Evolutionary conservation across 805 yeast species (phyloP).

Genomic region (Candida montana): DNA sequence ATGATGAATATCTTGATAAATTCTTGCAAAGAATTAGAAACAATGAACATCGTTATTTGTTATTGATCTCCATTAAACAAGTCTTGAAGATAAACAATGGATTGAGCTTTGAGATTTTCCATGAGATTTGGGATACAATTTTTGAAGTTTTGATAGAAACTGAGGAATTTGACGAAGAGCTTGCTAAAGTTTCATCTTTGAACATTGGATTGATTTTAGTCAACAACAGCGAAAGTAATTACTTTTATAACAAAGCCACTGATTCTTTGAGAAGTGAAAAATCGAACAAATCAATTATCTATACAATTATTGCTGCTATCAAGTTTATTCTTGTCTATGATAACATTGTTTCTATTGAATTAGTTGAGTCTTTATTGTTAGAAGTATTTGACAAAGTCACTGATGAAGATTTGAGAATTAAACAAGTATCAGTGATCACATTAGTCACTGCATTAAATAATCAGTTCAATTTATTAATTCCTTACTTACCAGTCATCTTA

Average conservation of each 20-base stretch:
- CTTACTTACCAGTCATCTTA: conserved; percentile 40
- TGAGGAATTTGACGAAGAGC: conserved; percentile 20
- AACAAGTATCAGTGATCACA: conserved; percentile 55
- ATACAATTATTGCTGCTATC: conserved; percentile 31
- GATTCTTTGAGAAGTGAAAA: conserved; percentile 14
- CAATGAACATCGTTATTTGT: conserved; percentile 21
- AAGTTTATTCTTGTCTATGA: conserved; percentile 32
- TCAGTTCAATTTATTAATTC: conserved; percentile 42
- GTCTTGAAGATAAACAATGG: conserved; percentile 21
- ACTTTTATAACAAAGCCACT: conserved; percentile 24
- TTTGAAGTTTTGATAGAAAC: conserved; percentile 10
- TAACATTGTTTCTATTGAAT: conserved; percentile 18
- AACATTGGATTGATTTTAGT: conserved; percentile 25
- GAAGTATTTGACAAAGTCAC: conserved; percentile 25
- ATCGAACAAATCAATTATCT: conserved; percentile 18
- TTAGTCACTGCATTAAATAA: conserved; percentile 56
- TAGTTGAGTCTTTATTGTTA: conserved; percentile 20
- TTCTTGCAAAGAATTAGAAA: conserved; percentile 29
- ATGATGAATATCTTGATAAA: conserved; percentile 32
- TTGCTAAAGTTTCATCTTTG: conserved; percentile 21
- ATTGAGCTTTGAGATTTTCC: conserved; percentile 20
- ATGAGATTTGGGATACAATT: conserved; percentile 25
- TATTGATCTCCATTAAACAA: conserved; percentile 29
- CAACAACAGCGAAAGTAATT: conserved; percentile 26
- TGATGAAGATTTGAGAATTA: conserved; percentile 43